A percentile compares a stretch with the other conserved stretches of the same genome.
phyloP scores from a whole-genome alignment of 2,329 filamentous ascomycete species.

The Epichloe glyceriae region DNA sequence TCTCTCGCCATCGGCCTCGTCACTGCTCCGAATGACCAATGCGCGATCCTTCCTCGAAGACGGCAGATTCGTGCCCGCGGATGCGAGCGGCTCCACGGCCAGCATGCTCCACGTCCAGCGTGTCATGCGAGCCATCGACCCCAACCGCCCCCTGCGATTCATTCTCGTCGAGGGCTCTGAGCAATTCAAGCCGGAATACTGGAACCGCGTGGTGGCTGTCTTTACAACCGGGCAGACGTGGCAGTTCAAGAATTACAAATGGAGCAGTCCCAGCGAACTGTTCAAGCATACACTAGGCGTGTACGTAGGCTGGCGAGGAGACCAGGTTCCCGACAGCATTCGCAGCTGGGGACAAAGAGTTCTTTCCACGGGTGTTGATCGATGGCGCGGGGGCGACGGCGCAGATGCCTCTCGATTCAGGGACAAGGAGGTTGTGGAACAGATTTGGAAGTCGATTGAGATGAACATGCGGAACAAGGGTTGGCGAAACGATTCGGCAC shows the following conservation, averaged over 20 bases:
- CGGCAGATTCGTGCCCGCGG: slow-evolving; percentile 67
- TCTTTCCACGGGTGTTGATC: slow-evolving; percentile 66
- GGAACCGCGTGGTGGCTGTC: slow-evolving; percentile 86
- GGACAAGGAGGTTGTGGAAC: slow-evolving; percentile 85
- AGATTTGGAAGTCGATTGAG: slow-evolving; percentile 84
- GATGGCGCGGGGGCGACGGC: slow-evolving; percentile 50
- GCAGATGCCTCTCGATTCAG: slow-evolving; percentile 55
- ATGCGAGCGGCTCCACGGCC: slow-evolving; percentile 52
- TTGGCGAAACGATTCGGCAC: slow-evolving; percentile 63
- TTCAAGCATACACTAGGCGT: slow-evolving; percentile 82
- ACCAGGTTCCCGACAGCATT: slow-evolving; percentile 64
- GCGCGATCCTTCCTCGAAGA: slow-evolving; percentile 87
- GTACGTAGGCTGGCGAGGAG: slow-evolving; percentile 83
- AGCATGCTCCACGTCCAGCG: slow-evolving; percentile 83
- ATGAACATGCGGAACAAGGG: slow-evolving; percentile 73
- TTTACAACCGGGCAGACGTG: slow-evolving; percentile 96
- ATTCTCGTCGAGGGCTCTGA: slow-evolving; percentile 88
- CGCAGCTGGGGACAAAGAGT: slow-evolving; percentile 80
- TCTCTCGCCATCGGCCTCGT: slow-evolving; percentile 88
- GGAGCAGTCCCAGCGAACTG: slow-evolving; percentile 75
- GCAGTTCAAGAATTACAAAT: slow-evolving; percentile 99
- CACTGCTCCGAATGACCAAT: slow-evolving; percentile 87
- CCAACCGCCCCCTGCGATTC: slow-evolving; percentile 68
- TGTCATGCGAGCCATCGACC: slow-evolving; percentile 56
- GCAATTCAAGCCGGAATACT: slow-evolving; percentile 97